Percentiles rank a stretch among this genome's conserved stretches.
phyloP scores from a whole-genome alignment of 176 grass and related monocot species.

The Cenchrus fungigraminus region DNA sequence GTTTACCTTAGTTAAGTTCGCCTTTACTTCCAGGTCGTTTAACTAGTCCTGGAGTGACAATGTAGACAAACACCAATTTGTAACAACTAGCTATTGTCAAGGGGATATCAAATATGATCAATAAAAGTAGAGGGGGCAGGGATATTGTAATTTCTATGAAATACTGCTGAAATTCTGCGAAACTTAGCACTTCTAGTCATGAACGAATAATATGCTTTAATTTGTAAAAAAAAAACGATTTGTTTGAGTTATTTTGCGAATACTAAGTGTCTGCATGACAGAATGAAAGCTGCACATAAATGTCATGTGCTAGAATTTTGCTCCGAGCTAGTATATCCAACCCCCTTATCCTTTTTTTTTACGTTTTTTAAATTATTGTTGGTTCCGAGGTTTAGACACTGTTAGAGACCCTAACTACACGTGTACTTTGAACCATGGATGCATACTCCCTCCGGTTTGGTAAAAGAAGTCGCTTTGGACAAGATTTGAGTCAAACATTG shows the following conservation, averaged over 20 bases:
- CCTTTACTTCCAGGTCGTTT: not conserved
- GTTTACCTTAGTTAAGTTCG: not conserved
- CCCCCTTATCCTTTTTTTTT: not conserved
- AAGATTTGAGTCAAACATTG: too few relatives aligned
- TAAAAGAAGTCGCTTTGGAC: too few relatives aligned
- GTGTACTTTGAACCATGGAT: too few relatives aligned
- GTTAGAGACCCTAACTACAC: too few relatives aligned
- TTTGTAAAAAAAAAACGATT: too few relatives aligned
- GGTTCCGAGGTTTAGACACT: not conserved
- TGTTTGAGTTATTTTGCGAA: too few relatives aligned
- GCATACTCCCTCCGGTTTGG: too few relatives aligned
- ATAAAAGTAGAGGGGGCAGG: not conserved
- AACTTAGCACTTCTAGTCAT: not conserved
- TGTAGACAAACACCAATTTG: not conserved
- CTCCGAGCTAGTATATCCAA: too few relatives aligned
- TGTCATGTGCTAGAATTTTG: too few relatives aligned
- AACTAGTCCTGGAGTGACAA: not conserved
- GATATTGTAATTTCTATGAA: not conserved
- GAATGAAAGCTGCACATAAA: not conserved
- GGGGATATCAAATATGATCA: not conserved
- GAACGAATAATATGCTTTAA: too few relatives aligned
- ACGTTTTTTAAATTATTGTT: too few relatives aligned
- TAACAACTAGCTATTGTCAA: not conserved
- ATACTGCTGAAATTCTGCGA: not conserved
- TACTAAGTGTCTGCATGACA: too few relatives aligned